Base-by-base conservation (phyloP, 129 eudicot species). In the Sambucus nigra region DNA sequence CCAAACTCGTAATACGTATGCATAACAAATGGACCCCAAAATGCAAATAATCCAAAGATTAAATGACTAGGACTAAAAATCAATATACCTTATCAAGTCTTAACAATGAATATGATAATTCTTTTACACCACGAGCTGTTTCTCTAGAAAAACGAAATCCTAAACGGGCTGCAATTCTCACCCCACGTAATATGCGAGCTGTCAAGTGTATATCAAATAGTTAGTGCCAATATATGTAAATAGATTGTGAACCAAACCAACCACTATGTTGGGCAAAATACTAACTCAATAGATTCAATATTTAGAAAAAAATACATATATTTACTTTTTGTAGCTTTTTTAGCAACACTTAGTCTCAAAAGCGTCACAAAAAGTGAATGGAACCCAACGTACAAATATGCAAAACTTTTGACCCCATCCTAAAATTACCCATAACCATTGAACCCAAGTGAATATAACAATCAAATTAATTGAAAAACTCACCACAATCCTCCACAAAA, bases 161-260 rank as follows among this genome's bases (percentile, higher is more conserved):
- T 59, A 81, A 70, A 47, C 89, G 84, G 28, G 84, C 89, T 61
- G 89, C 84, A 19, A 81, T 69, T 63, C 89, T 76, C 45, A 76
- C 51, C 44, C 80, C 89, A 53, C 84, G 89, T 54, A 76, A 65
- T 60, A 81, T 81, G 60, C 89, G 84, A 69, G 89, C 89, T 76
- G 81, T 42, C 54, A 38, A 57, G 18, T n/a, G 12, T 24, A 33
- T 57, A 62, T 35, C 29, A 38, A 47, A 5, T 3, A 27, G 27
- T 53, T 56, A 74, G 70, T 19, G 49, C 25, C 21, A 51, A 28
- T 22, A 22, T 42, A 55, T 13, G 41, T 55, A 40, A 19, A 25
- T 41, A n/a, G 45, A 56, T 32, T 35, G 25, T 8, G 49, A 19
- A 28, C 33, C n/a, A 25, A 18, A 35, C 42, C 4, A 18, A 20